These are phyloP conservation scores for Nidularia sp. DNA, from an alignment of 768 basidiomycete genomes.

Conservation along the genomic window DNA sequence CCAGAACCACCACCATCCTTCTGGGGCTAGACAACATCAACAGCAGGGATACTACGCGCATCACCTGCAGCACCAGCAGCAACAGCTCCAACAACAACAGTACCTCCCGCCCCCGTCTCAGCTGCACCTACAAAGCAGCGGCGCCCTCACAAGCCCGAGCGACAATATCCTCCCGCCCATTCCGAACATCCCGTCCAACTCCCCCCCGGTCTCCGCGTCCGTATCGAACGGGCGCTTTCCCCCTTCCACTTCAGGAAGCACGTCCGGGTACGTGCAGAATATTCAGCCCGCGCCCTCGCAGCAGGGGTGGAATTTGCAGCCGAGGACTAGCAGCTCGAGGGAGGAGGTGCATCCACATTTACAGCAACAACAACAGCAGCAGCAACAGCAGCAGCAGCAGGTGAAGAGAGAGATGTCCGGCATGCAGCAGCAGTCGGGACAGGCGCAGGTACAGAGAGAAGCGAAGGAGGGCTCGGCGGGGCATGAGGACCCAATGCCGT, in stretches of 20 bases:
- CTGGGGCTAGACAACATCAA: background rate
- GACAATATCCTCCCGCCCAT: constrained; percentile 7
- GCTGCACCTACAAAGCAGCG: constrained; percentile 4
- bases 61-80: constrained; percentile 3
- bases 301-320: constrained; percentile 18
- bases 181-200: constrained; percentile 5
- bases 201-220: constrained; percentile 12
- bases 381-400: constrained; percentile 17
- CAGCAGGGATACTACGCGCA: background rate
- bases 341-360: constrained; percentile 33
- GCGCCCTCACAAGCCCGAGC: constrained; percentile 2
- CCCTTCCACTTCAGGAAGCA: constrained; percentile 21
- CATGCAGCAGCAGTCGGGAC: background rate
- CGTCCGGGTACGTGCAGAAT: constrained; percentile 11
- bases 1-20: background rate
- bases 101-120: constrained; percentile 16
- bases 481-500: constrained; percentile 72
- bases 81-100: constrained; percentile 11
- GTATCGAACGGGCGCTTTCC: constrained; percentile 8
- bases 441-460: background rate
- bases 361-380: constrained; percentile 14
- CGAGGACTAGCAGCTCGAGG: constrained; percentile 34
- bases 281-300: constrained; percentile 11
- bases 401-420: constrained; percentile 19
- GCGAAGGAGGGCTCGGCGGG: constrained; percentile 3